Conservation (phyloP, 208 protist genomes). For the Strigomonas oncopelti region DNA sequence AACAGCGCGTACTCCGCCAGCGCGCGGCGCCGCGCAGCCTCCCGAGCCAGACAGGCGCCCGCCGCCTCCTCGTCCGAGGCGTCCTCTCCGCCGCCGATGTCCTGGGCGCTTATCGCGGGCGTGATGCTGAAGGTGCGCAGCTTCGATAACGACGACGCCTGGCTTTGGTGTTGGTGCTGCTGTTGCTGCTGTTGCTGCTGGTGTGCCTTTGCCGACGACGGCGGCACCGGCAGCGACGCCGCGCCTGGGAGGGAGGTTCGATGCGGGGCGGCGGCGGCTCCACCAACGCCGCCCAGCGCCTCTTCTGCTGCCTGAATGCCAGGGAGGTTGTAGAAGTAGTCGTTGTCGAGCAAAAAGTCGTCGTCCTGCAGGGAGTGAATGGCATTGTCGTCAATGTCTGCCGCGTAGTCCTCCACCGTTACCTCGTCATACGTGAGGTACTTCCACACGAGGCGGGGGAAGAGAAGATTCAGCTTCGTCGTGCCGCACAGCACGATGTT, state of each 20-base stretch:
- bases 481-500: constrained; percentile 83
- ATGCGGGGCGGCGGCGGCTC: background rate
- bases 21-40: constrained; percentile 35
- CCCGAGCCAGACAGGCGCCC: background rate
- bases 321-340: constrained; percentile 50
- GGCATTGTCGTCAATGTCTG: constrained; percentile 82
- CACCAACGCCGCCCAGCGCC: background rate
- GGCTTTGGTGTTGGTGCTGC: too few species aligned
- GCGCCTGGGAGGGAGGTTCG: background rate
- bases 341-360: constrained; percentile 74
- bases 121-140: constrained; percentile 29
- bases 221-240: background rate
- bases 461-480: constrained; percentile 59
- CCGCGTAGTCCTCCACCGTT: constrained; percentile 76
- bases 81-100: constrained; percentile 19
- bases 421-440: constrained; percentile 66
- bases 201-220: background rate
- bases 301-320: constrained; percentile 16
- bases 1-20: constrained; percentile 58
- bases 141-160: background rate
- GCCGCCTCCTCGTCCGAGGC: constrained; percentile 14
- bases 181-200: constrained; percentile 35
- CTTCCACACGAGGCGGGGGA: constrained; percentile 85
- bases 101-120: constrained; percentile 33
- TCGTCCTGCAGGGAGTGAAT: constrained; percentile 63